These are phyloP conservation scores for Dendrobium chrysotoxum DNA, from an alignment of 106 monocot species.

Conservation along the genomic window DNA sequence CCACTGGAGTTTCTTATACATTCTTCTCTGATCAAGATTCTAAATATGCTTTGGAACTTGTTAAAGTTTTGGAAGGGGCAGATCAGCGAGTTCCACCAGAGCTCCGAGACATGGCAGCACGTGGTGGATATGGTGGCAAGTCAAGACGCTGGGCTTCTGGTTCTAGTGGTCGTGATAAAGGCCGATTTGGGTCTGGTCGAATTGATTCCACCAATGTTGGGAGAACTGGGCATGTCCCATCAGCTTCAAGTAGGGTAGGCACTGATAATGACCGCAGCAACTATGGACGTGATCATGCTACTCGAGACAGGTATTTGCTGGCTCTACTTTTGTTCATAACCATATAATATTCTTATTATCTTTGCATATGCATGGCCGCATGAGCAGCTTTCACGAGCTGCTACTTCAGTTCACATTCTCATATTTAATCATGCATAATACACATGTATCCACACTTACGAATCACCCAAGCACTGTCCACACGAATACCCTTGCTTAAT, in stretches of 20 bases:
- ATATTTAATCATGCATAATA: too few relatives aligned
- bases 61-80: slow-evolving; percentile 84
- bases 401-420: too few relatives aligned
- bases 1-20: slow-evolving; percentile 80
- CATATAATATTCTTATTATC: too few relatives aligned
- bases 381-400: too few relatives aligned
- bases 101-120: slow-evolving; percentile 52
- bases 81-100: slow-evolving; percentile 71
- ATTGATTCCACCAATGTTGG: slow-evolving; percentile 22
- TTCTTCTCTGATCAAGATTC: slow-evolving; percentile 83
- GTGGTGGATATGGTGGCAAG: slow-evolving; percentile 55
- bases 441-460: too few relatives aligned
- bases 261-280: slow-evolving; percentile 8
- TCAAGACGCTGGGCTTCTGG: slow-evolving; percentile 53
- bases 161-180: slow-evolving; percentile 9
- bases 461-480: too few relatives aligned
- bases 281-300: slow-evolving; percentile 14
- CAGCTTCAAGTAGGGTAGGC: slow-evolving; percentile 20
- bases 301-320: slow-evolving; percentile 29
- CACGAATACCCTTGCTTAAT: too few relatives aligned
- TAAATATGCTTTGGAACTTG: slow-evolving; percentile 68
- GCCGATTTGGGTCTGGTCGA: background rate
- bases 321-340: too few relatives aligned
- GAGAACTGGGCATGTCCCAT: slow-evolving; percentile 13
- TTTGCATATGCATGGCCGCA: too few relatives aligned